Conservation (phyloP, 768 basidiomycete species). For the Leucosporidium yakuticum region DNA sequence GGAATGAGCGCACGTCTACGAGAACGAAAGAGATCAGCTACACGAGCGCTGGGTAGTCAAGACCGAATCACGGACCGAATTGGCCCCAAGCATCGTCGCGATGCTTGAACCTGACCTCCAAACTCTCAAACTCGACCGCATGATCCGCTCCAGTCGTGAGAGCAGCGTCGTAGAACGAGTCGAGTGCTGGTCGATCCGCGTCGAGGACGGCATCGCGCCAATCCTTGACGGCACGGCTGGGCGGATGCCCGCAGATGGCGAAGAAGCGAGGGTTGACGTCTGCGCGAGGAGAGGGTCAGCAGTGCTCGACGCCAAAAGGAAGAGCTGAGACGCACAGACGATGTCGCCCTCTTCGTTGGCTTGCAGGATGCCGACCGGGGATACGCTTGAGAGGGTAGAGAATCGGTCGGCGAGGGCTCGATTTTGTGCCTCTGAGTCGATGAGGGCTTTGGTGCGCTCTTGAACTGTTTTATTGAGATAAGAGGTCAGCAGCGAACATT, state of each 20-base stretch:
- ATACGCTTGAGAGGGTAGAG: constrained; percentile 19
- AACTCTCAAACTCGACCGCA: no score
- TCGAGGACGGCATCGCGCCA: constrained; percentile 18
- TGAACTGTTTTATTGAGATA: constrained; percentile 7
- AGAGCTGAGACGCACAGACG: not conserved
- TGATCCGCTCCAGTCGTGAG: no score
- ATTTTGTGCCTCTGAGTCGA: constrained; percentile 27
- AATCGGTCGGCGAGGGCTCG: constrained; percentile 30
- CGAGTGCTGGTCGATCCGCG: constrained; percentile 6
- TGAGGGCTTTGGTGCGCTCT: constrained; percentile 29
- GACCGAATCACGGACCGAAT: no score
- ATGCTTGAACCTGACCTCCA: no score
- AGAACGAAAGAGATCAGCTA: no score
- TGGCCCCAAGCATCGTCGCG: no score
- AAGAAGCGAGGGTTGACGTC: constrained; percentile 27
- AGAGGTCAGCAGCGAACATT: no score
- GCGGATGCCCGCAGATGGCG: constrained; percentile 12
- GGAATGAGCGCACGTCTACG: no score
- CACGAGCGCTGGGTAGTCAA: no score
- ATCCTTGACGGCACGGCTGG: constrained; percentile 4
- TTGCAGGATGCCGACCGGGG: constrained; percentile 28
- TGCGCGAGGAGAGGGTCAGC: not conserved
- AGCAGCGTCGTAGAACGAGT: no score
- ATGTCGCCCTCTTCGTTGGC: not conserved
- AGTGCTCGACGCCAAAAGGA: not conserved